A percentile compares a stretch with the other conserved stretches of the same genome.
Conservation (phyloP, 2,329 filamentous ascomycete species). For the Penicillium sp. region DNA sequence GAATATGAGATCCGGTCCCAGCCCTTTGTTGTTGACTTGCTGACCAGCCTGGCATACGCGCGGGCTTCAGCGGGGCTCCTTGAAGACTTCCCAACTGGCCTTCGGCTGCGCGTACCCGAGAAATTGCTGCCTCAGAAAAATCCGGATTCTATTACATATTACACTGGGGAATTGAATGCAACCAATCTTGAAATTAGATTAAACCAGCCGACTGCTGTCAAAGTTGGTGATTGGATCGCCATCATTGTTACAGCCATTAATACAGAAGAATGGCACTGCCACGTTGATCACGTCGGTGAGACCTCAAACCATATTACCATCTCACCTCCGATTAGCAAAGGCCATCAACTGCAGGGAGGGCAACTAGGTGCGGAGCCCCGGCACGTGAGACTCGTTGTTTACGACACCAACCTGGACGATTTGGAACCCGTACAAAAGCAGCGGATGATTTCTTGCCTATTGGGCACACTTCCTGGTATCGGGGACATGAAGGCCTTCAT, state of each 20-base stretch:
- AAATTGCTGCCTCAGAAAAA: neutral
- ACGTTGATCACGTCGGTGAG: slow-evolving; percentile 39
- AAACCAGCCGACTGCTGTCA: slow-evolving; percentile 28
- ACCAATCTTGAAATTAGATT: slow-evolving; percentile 39
- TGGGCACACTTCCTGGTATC: slow-evolving; percentile 36
- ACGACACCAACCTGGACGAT: slow-evolving; percentile 36
- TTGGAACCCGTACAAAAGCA: slow-evolving; percentile 24
- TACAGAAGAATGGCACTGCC: slow-evolving; percentile 39
- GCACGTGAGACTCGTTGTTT: slow-evolving; percentile 22
- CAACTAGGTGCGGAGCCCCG: no score
- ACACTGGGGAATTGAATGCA: slow-evolving; percentile 6
- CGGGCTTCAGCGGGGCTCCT: slow-evolving; percentile 41
- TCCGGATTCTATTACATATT: no score
- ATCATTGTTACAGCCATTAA: slow-evolving; percentile 16
- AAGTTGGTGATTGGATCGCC: slow-evolving; percentile 47
- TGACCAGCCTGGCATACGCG: slow-evolving; percentile 71
- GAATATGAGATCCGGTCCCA: slow-evolving; percentile 75
- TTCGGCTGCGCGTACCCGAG: slow-evolving; percentile 47
- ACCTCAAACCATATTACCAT: slow-evolving; percentile 40
- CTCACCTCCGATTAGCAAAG: slow-evolving; percentile 18
- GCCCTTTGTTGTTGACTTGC: slow-evolving; percentile 72
- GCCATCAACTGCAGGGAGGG: neutral
- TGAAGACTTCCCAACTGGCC: slow-evolving; percentile 49
- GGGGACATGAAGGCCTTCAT: slow-evolving; percentile 41
- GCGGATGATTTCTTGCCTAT: slow-evolving; percentile 26